Percentiles rank a stretch among this genome's conserved stretches.
phyloP scores from a whole-genome alignment of 345 rosid genomes.

The Brassica carinata region DNA sequence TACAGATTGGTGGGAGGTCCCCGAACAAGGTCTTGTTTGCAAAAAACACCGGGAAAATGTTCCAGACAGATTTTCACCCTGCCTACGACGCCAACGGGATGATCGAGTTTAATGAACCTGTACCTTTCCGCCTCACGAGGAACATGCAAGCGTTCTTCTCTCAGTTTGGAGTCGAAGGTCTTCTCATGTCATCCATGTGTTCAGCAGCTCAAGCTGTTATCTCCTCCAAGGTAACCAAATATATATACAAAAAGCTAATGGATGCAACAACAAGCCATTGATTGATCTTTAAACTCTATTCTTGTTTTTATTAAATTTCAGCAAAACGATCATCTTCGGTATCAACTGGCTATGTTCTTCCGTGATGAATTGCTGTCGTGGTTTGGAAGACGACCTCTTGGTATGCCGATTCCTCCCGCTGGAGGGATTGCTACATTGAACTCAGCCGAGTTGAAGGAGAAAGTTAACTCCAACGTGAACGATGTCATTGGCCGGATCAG shows the following conservation, averaged over 20 bases:
- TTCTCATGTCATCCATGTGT: constrained; percentile 90
- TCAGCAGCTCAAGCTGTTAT: constrained; percentile 93
- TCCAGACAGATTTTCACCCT: constrained; percentile 98
- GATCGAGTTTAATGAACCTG: constrained; percentile 92
- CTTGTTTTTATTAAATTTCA: constrained; percentile 42
- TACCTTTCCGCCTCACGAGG: constrained; percentile 96
- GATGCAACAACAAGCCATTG: constrained; percentile 3
- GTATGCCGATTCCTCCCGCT: constrained; percentile 58
- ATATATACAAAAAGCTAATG: neutral
- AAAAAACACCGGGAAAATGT: constrained; percentile 94
- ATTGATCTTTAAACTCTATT: constrained; percentile 2
- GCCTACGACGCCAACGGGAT: constrained; percentile 86
- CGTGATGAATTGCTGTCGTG: constrained; percentile 91
- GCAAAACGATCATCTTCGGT: constrained; percentile 92
- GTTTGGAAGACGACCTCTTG: constrained; percentile 95
- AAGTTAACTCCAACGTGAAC: constrained; percentile 78
- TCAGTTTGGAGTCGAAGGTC: constrained; percentile 95
- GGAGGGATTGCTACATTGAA: constrained; percentile 71
- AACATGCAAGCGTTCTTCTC: constrained; percentile 98
- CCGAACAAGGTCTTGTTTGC: constrained; percentile 95
- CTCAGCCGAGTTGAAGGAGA: constrained; percentile 70
- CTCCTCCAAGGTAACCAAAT: constrained; percentile 70
- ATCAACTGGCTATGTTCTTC: constrained; percentile 98
- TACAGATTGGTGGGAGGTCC: constrained; percentile 96
- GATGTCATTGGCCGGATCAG: constrained; percentile 70